phyloP scores from a whole-genome alignment of 2,329 filamentous ascomycete genomes.

The Diaporthe citrichinensis region DNA sequence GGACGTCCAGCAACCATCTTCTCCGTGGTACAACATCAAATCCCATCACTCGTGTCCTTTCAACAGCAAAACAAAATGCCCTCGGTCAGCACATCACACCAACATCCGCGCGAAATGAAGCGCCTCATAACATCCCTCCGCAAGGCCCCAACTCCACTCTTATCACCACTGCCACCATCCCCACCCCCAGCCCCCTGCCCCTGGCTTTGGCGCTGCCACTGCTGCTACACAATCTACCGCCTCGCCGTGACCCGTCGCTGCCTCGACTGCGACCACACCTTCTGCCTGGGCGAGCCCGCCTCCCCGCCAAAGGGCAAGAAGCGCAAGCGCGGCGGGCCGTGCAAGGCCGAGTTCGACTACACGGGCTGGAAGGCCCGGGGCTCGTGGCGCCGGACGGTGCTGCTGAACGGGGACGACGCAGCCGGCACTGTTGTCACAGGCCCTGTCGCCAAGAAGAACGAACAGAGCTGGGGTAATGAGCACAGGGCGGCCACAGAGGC shows the following conservation, averaged over 20 bases:
- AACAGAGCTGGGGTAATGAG: constrained; percentile 34
- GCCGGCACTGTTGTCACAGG: neutral
- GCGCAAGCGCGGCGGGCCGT: constrained; percentile 41
- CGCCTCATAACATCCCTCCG: constrained; percentile 22
- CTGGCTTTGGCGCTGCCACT: constrained; percentile 54
- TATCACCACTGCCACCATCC: constrained; percentile 14
- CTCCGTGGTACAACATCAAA: neutral
- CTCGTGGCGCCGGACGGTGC: constrained; percentile 49
- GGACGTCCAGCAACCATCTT: no score
- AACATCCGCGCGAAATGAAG: neutral
- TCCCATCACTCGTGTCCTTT: no score
- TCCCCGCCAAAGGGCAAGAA: constrained; percentile 33
- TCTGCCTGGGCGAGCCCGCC: constrained; percentile 49
- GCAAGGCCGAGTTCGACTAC: constrained; percentile 52
- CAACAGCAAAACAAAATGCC: neutral
- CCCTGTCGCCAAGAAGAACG: no score
- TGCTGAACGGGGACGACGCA: constrained; percentile 19
- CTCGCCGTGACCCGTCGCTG: constrained; percentile 54
- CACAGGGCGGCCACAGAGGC: neutral
- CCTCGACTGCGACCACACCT: constrained; percentile 55
- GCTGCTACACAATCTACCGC: constrained; percentile 48
- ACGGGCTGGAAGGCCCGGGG: constrained; percentile 48
- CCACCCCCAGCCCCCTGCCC: constrained; percentile 38
- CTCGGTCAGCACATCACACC: neutral
- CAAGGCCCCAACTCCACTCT: constrained; percentile 4